Conservation (phyloP, 163 green algal species). For the Coccomyxa subellipsoidea region DNA sequence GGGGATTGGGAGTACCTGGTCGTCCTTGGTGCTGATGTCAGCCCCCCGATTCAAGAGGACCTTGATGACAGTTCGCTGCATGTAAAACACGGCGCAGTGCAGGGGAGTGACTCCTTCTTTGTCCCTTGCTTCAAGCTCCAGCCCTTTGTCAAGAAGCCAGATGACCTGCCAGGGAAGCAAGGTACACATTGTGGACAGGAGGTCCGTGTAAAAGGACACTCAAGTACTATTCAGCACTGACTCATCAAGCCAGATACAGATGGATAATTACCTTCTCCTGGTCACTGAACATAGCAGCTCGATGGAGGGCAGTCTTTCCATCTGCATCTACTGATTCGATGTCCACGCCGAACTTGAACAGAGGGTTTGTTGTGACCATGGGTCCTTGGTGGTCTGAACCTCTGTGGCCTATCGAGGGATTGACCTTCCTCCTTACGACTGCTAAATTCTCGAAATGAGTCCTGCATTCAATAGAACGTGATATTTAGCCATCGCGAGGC, state of each 20-base stretch:
- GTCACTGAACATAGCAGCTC: conserved; percentile 2
- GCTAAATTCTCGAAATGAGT: no score
- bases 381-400: not conserved
- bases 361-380: not conserved
- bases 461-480: no score
- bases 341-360: conserved; percentile 1
- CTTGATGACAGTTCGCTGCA: not conserved
- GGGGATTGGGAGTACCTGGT: not conserved
- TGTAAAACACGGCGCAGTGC: not conserved
- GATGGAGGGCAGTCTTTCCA: not conserved
- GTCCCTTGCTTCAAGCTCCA: conserved; percentile 1
- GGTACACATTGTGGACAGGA: not conserved
- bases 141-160: conserved; percentile 1
- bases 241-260: not conserved
- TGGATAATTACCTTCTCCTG: not conserved
- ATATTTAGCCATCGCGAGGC: no score
- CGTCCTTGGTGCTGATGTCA: not conserved
- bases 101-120: not conserved
- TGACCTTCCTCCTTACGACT: not conserved
- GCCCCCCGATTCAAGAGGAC: not conserved
- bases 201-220: no score
- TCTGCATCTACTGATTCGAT: not conserved
- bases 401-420: not conserved
- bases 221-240: no score
- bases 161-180: not conserved